Conservation (phyloP, 257 asterid genomes). For the Lycium ferocissimum region DNA sequence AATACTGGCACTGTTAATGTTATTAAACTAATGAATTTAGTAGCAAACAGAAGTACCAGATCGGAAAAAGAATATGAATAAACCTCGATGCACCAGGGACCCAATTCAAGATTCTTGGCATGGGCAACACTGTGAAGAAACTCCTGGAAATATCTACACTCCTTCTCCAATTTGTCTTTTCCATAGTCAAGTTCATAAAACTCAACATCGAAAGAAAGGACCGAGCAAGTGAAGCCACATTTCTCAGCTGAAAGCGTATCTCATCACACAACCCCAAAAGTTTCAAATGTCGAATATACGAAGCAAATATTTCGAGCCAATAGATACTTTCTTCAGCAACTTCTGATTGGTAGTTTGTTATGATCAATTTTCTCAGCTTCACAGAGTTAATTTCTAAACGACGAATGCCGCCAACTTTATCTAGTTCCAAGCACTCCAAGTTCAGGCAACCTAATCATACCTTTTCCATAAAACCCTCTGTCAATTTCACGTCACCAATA, state of each 20-base stretch:
- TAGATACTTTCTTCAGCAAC: not conserved
- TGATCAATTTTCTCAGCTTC: not conserved
- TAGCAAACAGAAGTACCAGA: not conserved
- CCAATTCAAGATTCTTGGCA: not conserved
- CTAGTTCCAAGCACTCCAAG: no score
- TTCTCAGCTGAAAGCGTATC: not conserved
- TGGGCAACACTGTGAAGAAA: not conserved
- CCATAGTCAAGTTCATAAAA: no score
- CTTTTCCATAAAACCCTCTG: no score
- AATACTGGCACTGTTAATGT: not conserved
- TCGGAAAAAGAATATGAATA: not conserved
- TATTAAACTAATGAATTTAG: not conserved
- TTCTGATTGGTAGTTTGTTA: no score
- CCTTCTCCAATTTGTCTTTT: not conserved
- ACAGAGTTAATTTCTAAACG: no score
- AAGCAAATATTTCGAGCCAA: not conserved
- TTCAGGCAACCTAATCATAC: no score
- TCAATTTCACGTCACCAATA: not conserved
- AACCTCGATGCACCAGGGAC: not conserved
- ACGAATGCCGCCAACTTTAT: no score
- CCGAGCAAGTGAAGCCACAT: not conserved
- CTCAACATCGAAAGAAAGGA: not conserved
- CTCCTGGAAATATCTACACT: not conserved
- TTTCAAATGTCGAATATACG: not conserved
- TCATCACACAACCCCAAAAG: rapidly evolving